Base-by-base conservation (phyloP, 2,329 filamentous ascomycete species). In the Pestalotiopsis sp. region DNA sequence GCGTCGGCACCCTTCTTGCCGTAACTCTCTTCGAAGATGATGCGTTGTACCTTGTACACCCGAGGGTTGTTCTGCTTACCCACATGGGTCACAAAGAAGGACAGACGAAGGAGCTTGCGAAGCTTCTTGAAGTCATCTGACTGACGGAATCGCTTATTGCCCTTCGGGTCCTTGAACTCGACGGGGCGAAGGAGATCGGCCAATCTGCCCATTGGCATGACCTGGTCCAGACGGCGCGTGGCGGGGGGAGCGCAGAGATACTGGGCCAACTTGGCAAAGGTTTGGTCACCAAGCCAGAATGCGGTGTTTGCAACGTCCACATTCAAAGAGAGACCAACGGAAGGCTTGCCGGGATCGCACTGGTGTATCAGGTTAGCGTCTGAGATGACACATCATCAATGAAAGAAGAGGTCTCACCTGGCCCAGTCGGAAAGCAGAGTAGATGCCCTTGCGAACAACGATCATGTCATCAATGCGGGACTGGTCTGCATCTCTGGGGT, bases 231-330 rank as follows among this genome's bases (percentile, higher is more conserved):
- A 61, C 77, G 76, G 2, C 81, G 65, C 1, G 72, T 72, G 49
- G 77, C 78, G n/a, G 74, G 70, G 0, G 57, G 65, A 4, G 65
- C 68, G 36, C 70, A 20, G 67, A 77, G 68, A 3, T 69, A 69
- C 23, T 73, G 27, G 9, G 77, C 77, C 2, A 87, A 68, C 3
- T 80, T 73, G 20, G 82, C 80, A 4, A 88, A 65, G 1, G 76
- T 76, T 61, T 82, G 79, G 1, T 76, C 71, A 0, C 76, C 79
- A 0, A 80, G 86, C 92, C 93, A 98, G 82, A 99, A 99, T 13
- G 92, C 93, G 0, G 94, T 93, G 77, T 98, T 97, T 68, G 95
- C 92, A 38, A 97, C 92, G 75, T 99, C 95, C 12, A 97, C 90
- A 74, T 98, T 98, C 77, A 99, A 83, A 0, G 92, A 89, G 5